A percentile compares a stretch with the other conserved stretches of the same genome.
phyloP scores from a whole-genome alignment of 2,329 filamentous ascomycete genomes.

The Scedosporium apiospermum region DNA sequence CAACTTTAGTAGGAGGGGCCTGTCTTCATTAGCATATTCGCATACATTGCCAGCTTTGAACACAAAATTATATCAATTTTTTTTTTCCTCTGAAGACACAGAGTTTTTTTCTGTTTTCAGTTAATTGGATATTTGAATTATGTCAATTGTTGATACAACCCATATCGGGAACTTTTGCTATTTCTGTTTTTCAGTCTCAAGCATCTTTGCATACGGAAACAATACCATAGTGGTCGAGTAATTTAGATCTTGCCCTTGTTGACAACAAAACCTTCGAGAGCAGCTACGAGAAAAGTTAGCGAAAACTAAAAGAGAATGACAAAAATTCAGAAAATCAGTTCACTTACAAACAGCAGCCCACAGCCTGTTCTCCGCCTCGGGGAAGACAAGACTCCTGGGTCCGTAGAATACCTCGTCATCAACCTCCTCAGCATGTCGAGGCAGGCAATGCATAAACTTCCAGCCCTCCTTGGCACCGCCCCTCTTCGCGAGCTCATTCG shows the following conservation, averaged over 20 bases:
- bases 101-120: background rate
- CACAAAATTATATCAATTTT: background rate
- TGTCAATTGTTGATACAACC: background rate
- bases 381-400: slow-evolving; percentile 76
- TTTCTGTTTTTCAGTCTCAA: background rate
- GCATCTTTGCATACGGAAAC: background rate
- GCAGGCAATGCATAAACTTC: slow-evolving; percentile 99
- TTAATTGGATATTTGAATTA: background rate
- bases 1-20: too few relatives aligned
- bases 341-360: slow-evolving; percentile 74
- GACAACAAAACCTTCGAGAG: slow-evolving; percentile 82
- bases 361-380: slow-evolving; percentile 86
- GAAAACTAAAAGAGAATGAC: background rate
- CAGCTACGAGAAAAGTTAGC: slow-evolving; percentile 38
- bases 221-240: background rate
- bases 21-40: too few relatives aligned
- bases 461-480: slow-evolving; percentile 82
- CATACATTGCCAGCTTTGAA: background rate
- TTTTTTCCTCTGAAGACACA: background rate
- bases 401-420: slow-evolving; percentile 92
- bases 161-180: background rate
- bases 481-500: slow-evolving; percentile 68
- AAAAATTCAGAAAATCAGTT: background rate
- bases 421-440: slow-evolving; percentile 86
- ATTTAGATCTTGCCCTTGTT: slow-evolving; percentile 73